phyloP scores from a whole-genome alignment of 139 green algal genomes.

The Ettlia oleoabundans region DNA sequence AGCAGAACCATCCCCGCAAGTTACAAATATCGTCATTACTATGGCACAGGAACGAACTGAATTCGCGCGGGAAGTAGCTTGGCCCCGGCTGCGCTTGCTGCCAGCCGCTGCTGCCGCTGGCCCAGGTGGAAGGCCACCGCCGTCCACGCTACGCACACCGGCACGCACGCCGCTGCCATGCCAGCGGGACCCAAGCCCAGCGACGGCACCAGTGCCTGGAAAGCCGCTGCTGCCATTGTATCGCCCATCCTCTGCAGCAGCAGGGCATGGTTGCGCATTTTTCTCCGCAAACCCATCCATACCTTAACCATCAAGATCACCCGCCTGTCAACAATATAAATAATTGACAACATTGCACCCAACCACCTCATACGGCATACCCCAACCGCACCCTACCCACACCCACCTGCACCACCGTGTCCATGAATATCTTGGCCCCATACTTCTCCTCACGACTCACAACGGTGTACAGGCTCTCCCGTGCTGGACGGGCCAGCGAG shows the following conservation, averaged over 20 bases:
- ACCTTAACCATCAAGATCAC: no score
- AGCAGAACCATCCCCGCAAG: no score
- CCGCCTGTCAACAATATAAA: no score
- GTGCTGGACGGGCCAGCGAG: conserved; percentile 62
- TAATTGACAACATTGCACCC: no score
- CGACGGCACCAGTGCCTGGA: conserved; percentile 31
- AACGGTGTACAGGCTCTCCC: conserved; percentile 86
- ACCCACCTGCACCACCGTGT: conserved; percentile 29
- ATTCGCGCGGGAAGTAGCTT: no score
- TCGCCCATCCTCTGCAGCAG: conserved; percentile 58
- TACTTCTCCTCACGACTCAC: conserved; percentile 82
- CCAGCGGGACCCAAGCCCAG: conserved; percentile 47
- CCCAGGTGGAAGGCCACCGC: conserved; percentile 33
- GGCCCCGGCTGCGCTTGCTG: no score
- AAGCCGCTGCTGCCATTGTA: conserved; percentile 49
- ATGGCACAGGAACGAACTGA: no score
- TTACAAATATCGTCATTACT: not conserved
- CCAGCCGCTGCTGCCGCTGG: conserved; percentile 33
- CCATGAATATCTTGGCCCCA: conserved; percentile 69
- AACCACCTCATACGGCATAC: no score
- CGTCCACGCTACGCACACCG: conserved; percentile 46
- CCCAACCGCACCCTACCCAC: no score
- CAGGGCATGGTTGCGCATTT: no score
- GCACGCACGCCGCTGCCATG: conserved; percentile 46
- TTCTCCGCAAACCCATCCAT: no score